Evolutionary conservation across 768 basidiomycete genomes (phyloP).

Genomic region (Sporobolomyces pararoseus): DNA sequence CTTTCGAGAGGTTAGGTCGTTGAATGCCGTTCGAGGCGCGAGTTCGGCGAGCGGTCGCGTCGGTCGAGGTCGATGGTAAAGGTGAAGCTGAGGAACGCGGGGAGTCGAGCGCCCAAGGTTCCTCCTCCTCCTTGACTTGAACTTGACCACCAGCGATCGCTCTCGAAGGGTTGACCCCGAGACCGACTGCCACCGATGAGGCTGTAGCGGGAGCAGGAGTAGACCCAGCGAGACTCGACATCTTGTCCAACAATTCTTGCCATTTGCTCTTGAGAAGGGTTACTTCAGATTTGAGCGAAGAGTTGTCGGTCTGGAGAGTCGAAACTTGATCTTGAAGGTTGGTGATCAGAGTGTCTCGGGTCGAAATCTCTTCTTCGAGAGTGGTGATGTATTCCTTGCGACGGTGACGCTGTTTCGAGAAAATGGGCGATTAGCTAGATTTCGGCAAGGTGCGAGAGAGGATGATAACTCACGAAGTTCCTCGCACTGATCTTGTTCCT

Average conservation of each 20-base stretch:
- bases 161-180: constrained; percentile 40
- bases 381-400: constrained; percentile 78
- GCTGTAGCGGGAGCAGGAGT: neutral
- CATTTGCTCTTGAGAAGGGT: constrained; percentile 50
- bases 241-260: constrained; percentile 45
- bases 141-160: constrained; percentile 4
- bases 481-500: constrained; percentile 94
- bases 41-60: constrained; percentile 33
- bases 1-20: constrained; percentile 50
- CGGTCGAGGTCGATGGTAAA: constrained; percentile 10
- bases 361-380: constrained; percentile 86
- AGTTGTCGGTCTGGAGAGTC: constrained; percentile 34
- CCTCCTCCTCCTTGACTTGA: constrained; percentile 33
- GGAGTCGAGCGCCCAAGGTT: constrained; percentile 39
- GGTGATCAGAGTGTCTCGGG: constrained; percentile 78
- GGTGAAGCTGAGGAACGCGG: constrained; percentile 13
- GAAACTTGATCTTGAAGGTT: constrained; percentile 42
- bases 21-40: constrained; percentile 38
- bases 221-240: constrained; percentile 11
- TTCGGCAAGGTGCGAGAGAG: neutral
- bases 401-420: constrained; percentile 47
- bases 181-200: constrained; percentile 1
- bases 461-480: constrained; percentile 64
- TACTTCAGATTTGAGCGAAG: constrained; percentile 48
- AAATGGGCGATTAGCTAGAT: constrained; percentile 1